phyloP scores from a whole-genome alignment of 148 eudicot genomes.

The Vaccinium darrowii region DNA sequence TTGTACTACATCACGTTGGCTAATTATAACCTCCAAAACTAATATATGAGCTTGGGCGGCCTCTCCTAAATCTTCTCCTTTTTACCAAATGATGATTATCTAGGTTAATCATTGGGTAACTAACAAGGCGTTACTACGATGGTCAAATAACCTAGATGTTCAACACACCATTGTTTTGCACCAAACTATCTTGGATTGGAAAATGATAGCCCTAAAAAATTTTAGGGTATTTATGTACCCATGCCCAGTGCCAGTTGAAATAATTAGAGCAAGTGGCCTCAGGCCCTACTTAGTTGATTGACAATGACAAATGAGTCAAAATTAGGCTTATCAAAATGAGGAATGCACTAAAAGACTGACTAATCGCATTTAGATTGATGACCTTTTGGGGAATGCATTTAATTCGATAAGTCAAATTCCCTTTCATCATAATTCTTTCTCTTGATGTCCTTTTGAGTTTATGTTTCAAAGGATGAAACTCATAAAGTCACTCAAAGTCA shows the following conservation, averaged over 20 bases:
- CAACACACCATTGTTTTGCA: neutral
- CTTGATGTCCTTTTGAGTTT: neutral
- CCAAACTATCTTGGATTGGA: neutral
- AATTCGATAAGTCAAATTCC: neutral
- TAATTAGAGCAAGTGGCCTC: neutral
- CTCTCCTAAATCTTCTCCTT: too few species aligned
- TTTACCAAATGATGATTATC: too few species aligned
- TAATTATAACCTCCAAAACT: too few species aligned
- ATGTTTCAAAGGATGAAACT: neutral
- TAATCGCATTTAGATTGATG: neutral
- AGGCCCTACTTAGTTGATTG: too few species aligned
- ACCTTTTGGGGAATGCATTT: neutral
- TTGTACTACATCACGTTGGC: too few species aligned
- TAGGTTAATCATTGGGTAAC: neutral
- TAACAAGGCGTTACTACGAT: neutral
- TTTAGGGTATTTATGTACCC: neutral
- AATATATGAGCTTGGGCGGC: too few species aligned
- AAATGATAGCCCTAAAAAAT: neutral
- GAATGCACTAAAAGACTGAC: neutral
- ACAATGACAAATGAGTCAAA: neutral
- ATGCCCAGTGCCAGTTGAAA: neutral
- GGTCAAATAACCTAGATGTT: neutral
- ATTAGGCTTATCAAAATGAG: neutral
- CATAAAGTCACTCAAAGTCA: too few species aligned
- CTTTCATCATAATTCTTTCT: neutral